phyloP scores from a whole-genome alignment of 768 basidiomycete species.

The Macrolepiota dolichaula region DNA sequence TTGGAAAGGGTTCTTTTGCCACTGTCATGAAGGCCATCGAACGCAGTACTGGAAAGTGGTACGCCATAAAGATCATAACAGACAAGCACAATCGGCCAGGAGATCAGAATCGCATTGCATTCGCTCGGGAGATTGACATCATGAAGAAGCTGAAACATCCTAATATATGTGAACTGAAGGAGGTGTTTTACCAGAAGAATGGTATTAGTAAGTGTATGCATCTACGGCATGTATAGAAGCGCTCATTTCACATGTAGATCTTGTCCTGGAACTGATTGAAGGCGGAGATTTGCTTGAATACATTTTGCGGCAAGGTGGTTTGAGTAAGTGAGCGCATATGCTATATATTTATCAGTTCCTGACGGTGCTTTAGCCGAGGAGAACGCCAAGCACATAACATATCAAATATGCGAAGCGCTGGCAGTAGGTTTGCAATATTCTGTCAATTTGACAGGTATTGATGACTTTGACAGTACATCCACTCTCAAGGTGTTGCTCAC shows the following conservation, averaged over 20 bases:
- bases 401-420: slow-evolving; percentile 80
- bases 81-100: slow-evolving; percentile 31
- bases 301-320: slow-evolving; percentile 58
- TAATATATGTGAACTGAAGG: slow-evolving; percentile 78
- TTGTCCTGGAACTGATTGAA: slow-evolving; percentile 81
- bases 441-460: not conserved
- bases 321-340: slow-evolving; percentile 43
- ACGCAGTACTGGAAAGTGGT: slow-evolving; percentile 66
- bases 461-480: slow-evolving; percentile 49
- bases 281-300: slow-evolving; percentile 89
- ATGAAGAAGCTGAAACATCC: slow-evolving; percentile 73
- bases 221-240: slow-evolving; percentile 17
- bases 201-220: slow-evolving; percentile 48
- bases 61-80: slow-evolving; percentile 88
- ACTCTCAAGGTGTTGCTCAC: slow-evolving; percentile 77
- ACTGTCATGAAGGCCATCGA: slow-evolving; percentile 83
- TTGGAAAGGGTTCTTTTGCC: slow-evolving; percentile 92
- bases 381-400: slow-evolving; percentile 65
- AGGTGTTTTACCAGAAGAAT: slow-evolving; percentile 65
- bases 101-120: slow-evolving; percentile 29
- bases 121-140: slow-evolving; percentile 76
- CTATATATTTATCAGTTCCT: not conserved
- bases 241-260: slow-evolving; percentile 38
- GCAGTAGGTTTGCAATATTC: slow-evolving; percentile 39
- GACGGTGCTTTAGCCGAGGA: slow-evolving; percentile 40